Evolutionary conservation across 2,329 filamentous ascomycete species (phyloP).

Genomic region (Fusarium sp.): DNA sequence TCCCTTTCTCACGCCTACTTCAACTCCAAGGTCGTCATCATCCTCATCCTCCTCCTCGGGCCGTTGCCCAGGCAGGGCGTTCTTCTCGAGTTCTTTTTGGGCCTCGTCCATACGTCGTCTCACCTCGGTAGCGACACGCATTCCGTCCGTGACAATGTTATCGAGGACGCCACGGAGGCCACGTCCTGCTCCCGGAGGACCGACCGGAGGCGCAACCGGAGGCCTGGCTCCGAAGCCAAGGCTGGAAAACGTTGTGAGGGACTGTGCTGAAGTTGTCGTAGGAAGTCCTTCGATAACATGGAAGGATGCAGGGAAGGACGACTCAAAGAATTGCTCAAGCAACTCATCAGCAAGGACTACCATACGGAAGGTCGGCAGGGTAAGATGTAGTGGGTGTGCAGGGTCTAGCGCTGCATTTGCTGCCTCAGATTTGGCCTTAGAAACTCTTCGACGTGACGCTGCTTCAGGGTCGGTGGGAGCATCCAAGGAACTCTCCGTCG

Average conservation of each 20-base stretch:
- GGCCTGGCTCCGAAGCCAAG: constrained; percentile 66
- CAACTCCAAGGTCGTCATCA: constrained; percentile 63
- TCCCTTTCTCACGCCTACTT: constrained; percentile 55
- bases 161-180: constrained; percentile 93
- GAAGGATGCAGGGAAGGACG: constrained; percentile 93
- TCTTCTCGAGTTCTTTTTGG: constrained; percentile 88
- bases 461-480: constrained; percentile 26
- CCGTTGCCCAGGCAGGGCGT: constrained; percentile 71
- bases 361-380: constrained; percentile 97
- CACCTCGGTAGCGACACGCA: constrained; percentile 94
- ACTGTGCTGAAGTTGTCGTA: constrained; percentile 59
- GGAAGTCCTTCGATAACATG: constrained; percentile 77
- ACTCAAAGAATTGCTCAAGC: constrained; percentile 96
- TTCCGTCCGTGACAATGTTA: constrained; percentile 97
- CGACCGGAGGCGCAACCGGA: constrained; percentile 53
- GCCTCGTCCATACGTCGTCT: constrained; percentile 94
- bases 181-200: constrained; percentile 65
- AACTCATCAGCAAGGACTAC: constrained; percentile 96
- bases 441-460: constrained; percentile 54
- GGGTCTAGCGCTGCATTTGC: constrained; percentile 94
- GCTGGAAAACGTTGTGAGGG: constrained; percentile 87
- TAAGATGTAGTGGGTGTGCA: constrained; percentile 92
- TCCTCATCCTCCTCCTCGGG: constrained; percentile 80
- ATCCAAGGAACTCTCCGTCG: constrained; percentile 48
- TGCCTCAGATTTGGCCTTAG: constrained; percentile 76